Evolutionary conservation across 179 eudicot species (phyloP), one percentile per base, ranked within the genome.

Genomic region (Beta macrorhiza): DNA sequence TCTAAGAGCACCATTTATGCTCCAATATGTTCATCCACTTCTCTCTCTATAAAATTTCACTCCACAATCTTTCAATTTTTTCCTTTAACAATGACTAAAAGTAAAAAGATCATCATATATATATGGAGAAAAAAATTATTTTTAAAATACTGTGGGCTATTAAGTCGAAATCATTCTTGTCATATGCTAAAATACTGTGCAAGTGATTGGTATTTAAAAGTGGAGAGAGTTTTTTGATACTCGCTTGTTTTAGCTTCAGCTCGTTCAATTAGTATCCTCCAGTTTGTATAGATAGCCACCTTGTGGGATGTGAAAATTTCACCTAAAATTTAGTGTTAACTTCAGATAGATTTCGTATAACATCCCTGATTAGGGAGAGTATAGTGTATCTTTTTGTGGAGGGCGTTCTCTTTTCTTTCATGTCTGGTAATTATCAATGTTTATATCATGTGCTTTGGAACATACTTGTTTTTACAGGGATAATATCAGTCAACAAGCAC

Each of bases 401-500:
- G 78, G 67, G 51, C 10, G 68, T 17, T 75, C 25, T 32, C 0
- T 75, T 15, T 58, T 75, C 49, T 37, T 49, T 72, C 37, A 4
- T 37, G 8, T 58, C 47, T 57, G 65, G 47, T 1, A 7, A 55
- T 29, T 13, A 56, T 71, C 29, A 22, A 19, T 52, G 14, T 57
- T 62, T 37, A 10, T 51, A 20, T 75, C 45, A 15, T 58, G 17
- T 69, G 29, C 62, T 42, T 15, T 63, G 15, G 2, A 61, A 51
- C 15, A 58, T 0, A 9, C 0, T 79, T 44, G 7, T 44, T 42
- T 29, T 20, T 3, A 32, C 4, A 57, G 71, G 62, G 32, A 25
- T 58, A 51, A 4, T 56, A 57, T 81, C n/a, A 14, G 47, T 55
- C 29, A 57, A 32, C 77, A 76, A 37, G 57, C 72, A 82, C 19